Percentiles rank a stretch among this genome's conserved stretches.
These are phyloP conservation scores for Hymenoscyphus salicellus DNA, from an alignment of 2,329 filamentous ascomycete species.

Conservation along the genomic window DNA sequence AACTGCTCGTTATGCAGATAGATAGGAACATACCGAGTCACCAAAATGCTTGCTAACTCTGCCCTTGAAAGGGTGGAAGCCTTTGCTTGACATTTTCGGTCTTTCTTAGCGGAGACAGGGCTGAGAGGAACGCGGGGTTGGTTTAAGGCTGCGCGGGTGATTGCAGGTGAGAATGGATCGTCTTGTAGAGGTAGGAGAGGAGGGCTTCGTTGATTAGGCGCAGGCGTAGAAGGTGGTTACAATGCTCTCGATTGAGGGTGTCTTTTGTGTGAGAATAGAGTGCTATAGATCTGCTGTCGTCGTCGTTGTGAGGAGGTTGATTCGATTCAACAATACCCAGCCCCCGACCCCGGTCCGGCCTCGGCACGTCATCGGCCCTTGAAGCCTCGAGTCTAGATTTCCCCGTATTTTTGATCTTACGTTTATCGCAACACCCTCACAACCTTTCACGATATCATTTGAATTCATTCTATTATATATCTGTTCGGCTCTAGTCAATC, in stretches of 20 bases:
- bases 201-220: neutral
- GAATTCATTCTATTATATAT: neutral
- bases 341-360: neutral
- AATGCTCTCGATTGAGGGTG: neutral
- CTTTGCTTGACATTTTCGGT: slow-evolving; percentile 23
- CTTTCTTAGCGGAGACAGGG: neutral
- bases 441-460: neutral
- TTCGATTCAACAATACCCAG: neutral
- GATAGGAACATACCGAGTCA: slow-evolving; percentile 42
- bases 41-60: slow-evolving; percentile 50
- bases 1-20: slow-evolving; percentile 6
- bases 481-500: neutral
- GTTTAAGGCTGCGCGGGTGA: neutral
- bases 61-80: slow-evolving; percentile 53
- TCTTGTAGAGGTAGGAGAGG: neutral
- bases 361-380: neutral
- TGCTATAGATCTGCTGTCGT: too few relatives aligned
- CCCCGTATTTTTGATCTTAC: too few relatives aligned
- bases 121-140: slow-evolving; percentile 6
- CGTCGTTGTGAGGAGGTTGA: neutral
- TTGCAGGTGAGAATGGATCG: slow-evolving; percentile 6
- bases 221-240: neutral
- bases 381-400: neutral
- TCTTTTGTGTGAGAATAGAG: neutral
- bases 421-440: neutral